Conservation (phyloP, 2,329 filamentous ascomycete genomes). For the Torrubiella hemipterigena region DNA sequence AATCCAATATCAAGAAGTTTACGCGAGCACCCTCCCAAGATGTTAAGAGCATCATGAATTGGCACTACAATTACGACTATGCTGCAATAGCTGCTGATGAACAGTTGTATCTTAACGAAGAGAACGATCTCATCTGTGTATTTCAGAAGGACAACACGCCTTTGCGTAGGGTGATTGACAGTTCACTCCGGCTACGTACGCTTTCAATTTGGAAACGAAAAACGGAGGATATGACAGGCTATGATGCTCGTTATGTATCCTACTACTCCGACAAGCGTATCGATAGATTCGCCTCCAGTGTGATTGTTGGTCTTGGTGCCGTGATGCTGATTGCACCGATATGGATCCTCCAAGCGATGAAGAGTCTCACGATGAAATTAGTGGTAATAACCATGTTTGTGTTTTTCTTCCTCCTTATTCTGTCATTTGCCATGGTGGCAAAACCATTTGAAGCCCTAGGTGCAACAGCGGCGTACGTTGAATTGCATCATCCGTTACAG, state of each 20-base stretch:
- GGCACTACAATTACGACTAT: slow-evolving; percentile 11
- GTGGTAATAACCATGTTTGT: slow-evolving; percentile 19
- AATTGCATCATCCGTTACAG: neutral
- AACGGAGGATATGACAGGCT: neutral
- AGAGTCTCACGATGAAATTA: slow-evolving; percentile 11
- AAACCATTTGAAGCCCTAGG: slow-evolving; percentile 10
- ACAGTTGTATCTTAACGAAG: slow-evolving; percentile 8
- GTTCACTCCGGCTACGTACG: slow-evolving; percentile 1
- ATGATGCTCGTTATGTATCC: slow-evolving; percentile 1
- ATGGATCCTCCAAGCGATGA: slow-evolving; percentile 16
- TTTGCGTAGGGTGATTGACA: slow-evolving; percentile 5
- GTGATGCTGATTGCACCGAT: slow-evolving; percentile 19
- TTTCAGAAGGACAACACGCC: slow-evolving; percentile 6
- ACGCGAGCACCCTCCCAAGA: slow-evolving; percentile 10
- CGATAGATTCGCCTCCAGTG: slow-evolving; percentile 12
- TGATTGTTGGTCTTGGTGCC: slow-evolving; percentile 13
- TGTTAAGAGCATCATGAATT: slow-evolving; percentile 12
- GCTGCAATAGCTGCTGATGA: slow-evolving; percentile 7
- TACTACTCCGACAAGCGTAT: slow-evolving; percentile 10
- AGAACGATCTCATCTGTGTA: slow-evolving; percentile 11
- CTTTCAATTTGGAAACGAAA: slow-evolving; percentile 1
- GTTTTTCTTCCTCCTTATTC: slow-evolving; percentile 5
- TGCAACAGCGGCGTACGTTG: slow-evolving; percentile 10
- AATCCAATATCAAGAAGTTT: slow-evolving; percentile 9
- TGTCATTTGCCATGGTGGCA: slow-evolving; percentile 8